Conservation (phyloP, 1,284 basidiomycete genomes). For the Austroboletus olivaceoglutinosus region DNA sequence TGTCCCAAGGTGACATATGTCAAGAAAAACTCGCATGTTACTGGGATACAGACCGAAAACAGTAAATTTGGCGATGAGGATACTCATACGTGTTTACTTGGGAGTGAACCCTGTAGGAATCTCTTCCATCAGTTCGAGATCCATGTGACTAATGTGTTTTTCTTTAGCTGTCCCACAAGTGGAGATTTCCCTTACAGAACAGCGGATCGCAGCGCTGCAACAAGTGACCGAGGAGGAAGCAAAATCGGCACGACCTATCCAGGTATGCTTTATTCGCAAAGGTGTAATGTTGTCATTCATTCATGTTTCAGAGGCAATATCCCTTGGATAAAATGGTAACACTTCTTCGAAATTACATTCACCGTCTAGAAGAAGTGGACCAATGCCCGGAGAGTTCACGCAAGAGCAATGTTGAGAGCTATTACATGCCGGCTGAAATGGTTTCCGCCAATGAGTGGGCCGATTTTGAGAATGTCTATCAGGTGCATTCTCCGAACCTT, state of each 20-base stretch:
- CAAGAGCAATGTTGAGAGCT: slow-evolving; percentile 40
- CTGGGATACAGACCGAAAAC: slow-evolving; percentile 40
- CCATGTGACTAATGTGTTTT: slow-evolving; percentile 1
- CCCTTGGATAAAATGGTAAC: slow-evolving; percentile 51
- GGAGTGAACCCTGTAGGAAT: slow-evolving; percentile 65
- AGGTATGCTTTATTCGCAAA: slow-evolving; percentile 15
- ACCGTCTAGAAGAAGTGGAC: slow-evolving; percentile 51
- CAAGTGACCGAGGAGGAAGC: slow-evolving; percentile 28
- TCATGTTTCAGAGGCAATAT: slow-evolving; percentile 26
- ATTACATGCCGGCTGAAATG: slow-evolving; percentile 65
- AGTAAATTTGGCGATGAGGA: slow-evolving; percentile 89
- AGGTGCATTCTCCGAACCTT: slow-evolving; percentile 85
- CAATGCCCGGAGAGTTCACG: slow-evolving; percentile 35
- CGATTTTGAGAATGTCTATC: slow-evolving; percentile 88
- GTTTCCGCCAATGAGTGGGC: slow-evolving; percentile 72
- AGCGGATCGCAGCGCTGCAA: slow-evolving; percentile 54
- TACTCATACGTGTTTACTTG: slow-evolving; percentile 84
- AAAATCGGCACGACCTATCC: slow-evolving; percentile 4
- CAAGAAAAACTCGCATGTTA: slow-evolving; percentile 54
- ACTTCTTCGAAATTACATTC: slow-evolving; percentile 61
- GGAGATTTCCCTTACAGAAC: slow-evolving; percentile 64
- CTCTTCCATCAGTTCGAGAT: slow-evolving; percentile 10
- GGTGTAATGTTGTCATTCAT: neutral
- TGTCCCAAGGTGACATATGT: slow-evolving; percentile 88
- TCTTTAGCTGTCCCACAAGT: slow-evolving; percentile 60